phyloP scores from a whole-genome alignment of 805 yeast genomes.

The Metschnikowia gelsemii region DNA sequence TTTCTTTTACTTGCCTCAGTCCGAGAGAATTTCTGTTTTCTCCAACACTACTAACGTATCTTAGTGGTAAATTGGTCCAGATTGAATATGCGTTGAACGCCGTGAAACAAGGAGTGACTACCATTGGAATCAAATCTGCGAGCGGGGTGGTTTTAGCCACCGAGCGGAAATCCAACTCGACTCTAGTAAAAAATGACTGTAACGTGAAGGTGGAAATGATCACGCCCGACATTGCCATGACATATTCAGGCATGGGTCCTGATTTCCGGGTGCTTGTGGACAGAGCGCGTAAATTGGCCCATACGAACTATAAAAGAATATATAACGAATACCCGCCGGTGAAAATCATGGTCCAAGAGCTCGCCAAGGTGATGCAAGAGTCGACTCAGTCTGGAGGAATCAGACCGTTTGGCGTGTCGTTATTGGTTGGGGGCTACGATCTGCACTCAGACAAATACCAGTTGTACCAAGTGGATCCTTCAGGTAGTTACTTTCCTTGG shows the following conservation, averaged over 20 bases:
- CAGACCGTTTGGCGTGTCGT: constrained; percentile 96
- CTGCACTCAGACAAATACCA: constrained; percentile 66
- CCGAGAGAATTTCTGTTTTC: too few species aligned
- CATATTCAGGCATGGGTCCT: constrained; percentile 98
- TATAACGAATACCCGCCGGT: constrained; percentile 98
- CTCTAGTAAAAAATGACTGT: constrained; percentile 71
- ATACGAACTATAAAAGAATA: constrained; percentile 85
- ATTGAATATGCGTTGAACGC: constrained; percentile 97
- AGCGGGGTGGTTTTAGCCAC: constrained; percentile 97
- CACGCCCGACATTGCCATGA: constrained; percentile 95
- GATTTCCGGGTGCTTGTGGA: constrained; percentile 94
- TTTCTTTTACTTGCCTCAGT: too few species aligned
- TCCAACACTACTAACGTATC: constrained; percentile 29
- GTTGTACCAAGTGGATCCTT: constrained; percentile 95
- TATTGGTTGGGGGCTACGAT: constrained; percentile 92
- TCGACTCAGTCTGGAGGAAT: constrained; percentile 99
- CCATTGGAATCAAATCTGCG: constrained; percentile 89
- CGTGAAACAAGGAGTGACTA: constrained; percentile 96
- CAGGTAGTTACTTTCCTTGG: constrained; percentile 98
- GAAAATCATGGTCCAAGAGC: constrained; percentile 85
- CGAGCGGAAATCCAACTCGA: constrained; percentile 83
- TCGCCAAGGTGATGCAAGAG: constrained; percentile 96
- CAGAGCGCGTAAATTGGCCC: constrained; percentile 89
- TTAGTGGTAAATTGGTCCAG: constrained; percentile 93
- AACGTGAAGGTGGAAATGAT: constrained; percentile 75